phyloP scores from a whole-genome alignment of 768 basidiomycete species.

The Boletus tomentosulus region DNA sequence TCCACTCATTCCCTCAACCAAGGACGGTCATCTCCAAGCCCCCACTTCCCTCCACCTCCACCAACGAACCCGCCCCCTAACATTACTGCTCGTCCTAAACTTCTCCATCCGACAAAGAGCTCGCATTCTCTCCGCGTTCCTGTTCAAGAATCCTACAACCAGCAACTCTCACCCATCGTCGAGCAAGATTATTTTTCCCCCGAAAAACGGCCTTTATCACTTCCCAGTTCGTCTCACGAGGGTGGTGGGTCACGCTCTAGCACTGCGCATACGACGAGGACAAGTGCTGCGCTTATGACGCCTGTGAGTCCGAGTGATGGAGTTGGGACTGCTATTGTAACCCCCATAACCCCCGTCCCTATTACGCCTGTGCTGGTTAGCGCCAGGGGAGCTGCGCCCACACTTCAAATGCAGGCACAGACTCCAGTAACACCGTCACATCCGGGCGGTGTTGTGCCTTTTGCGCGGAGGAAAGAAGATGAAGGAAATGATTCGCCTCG shows the following conservation, averaged over 20 bases:
- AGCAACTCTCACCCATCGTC: slow-evolving; percentile 60
- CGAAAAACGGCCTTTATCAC: slow-evolving; percentile 35
- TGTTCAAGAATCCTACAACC: slow-evolving; percentile 24
- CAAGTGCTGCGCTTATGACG: slow-evolving; percentile 26
- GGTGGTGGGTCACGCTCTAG: slow-evolving; percentile 24
- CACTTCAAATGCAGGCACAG: slow-evolving; percentile 15
- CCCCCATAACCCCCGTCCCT: slow-evolving; percentile 28
- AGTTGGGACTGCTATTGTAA: slow-evolving; percentile 21
- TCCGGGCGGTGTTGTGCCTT: slow-evolving; percentile 20
- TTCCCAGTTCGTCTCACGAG: slow-evolving; percentile 26
- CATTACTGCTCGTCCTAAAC: slow-evolving; percentile 28
- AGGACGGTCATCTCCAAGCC: slow-evolving; percentile 25
- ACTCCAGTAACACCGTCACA: slow-evolving; percentile 22
- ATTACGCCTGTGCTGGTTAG: slow-evolving; percentile 23
- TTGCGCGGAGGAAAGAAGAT: slow-evolving; percentile 26
- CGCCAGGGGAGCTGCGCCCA: slow-evolving; percentile 12
- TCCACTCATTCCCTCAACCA: slow-evolving; percentile 13
- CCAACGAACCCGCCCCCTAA: slow-evolving; percentile 28
- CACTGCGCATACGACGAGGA: slow-evolving; percentile 32
- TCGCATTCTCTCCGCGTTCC: slow-evolving; percentile 43
- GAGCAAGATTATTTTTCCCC: slow-evolving; percentile 64
- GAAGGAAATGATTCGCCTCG: slow-evolving; percentile 35
- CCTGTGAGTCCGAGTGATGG: slow-evolving; percentile 24
- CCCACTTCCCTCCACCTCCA: slow-evolving; percentile 34
- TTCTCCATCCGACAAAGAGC: slow-evolving; percentile 33